These are phyloP conservation scores for Stagonosporopsis cucurbitacearum DNA, from an alignment of 2,329 filamentous ascomycete species.

Conservation along the genomic window DNA sequence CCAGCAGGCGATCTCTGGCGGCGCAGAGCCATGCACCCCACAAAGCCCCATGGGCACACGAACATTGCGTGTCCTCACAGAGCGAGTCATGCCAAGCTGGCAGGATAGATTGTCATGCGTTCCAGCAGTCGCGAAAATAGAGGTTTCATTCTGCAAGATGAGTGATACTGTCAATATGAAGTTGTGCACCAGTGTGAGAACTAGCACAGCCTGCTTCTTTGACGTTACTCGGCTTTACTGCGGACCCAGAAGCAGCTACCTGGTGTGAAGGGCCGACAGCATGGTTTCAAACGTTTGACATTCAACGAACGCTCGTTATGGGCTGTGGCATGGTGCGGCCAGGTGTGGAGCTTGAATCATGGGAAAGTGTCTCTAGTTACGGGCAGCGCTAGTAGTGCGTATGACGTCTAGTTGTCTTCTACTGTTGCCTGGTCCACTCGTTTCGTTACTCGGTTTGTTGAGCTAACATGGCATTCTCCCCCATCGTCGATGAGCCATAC, in stretches of 20 bases:
- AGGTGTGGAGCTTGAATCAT: neutral
- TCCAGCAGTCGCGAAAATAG: neutral
- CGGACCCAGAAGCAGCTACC: neutral
- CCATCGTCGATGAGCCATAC: neutral
- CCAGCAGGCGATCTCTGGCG: neutral
- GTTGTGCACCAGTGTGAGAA: neutral
- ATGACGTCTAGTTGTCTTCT: neutral
- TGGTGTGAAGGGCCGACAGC: neutral
- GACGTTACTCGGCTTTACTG: neutral
- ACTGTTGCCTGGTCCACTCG: neutral
- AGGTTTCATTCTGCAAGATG: neutral
- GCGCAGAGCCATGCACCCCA: no score
- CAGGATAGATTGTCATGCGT: neutral
- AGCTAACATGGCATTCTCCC: neutral
- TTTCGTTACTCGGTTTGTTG: no score
- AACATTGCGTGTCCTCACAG: neutral
- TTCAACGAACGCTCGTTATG: neutral
- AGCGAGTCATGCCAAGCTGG: neutral
- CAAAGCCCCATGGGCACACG: neutral
- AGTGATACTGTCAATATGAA: neutral
- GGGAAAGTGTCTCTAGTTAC: no score
- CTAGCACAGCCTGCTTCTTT: neutral
- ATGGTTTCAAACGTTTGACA: neutral
- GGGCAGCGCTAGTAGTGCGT: neutral
- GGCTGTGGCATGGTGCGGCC: no score